phyloP scores from a whole-genome alignment of 2,329 filamentous ascomycete genomes.

The Ilyonectria destructans region DNA sequence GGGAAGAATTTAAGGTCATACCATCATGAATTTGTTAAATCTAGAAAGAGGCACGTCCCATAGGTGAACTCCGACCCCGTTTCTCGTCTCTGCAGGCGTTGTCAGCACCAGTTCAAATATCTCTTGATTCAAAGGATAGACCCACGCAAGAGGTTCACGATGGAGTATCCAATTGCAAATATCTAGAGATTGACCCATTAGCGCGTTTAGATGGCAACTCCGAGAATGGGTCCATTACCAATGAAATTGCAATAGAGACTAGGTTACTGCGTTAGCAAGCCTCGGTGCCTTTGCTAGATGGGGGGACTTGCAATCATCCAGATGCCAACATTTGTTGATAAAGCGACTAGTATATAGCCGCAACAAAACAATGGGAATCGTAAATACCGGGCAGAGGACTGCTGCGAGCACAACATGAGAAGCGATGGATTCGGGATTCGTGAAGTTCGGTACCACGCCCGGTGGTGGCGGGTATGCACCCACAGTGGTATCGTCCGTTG shows the following conservation, averaged over 20 bases:
- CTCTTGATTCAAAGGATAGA: neutral
- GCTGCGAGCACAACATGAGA: conserved; percentile 12
- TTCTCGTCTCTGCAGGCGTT: conserved; percentile 3
- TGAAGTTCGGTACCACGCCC: conserved; percentile 16
- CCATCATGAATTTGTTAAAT: conserved; percentile 8
- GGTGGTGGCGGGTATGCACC: conserved; percentile 11
- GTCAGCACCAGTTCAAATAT: neutral
- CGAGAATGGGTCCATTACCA: conserved; percentile 7
- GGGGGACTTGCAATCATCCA: conserved; percentile 30
- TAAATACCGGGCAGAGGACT: conserved; percentile 15
- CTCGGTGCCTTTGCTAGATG: neutral
- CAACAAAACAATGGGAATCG: conserved; percentile 25
- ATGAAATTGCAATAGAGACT: conserved; percentile 12
- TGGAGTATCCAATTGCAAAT: conserved; percentile 19
- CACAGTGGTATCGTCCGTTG: conserved; percentile 6
- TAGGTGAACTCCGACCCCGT: conserved; percentile 11
- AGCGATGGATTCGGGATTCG: conserved; percentile 15
- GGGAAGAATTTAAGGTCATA: neutral
- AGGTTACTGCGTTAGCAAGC: conserved; percentile 2
- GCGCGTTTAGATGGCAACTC: neutral
- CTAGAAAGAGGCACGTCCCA: conserved; percentile 6
- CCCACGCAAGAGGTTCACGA: conserved; percentile 6
- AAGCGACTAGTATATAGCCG: conserved; percentile 31
- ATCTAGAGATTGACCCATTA: conserved; percentile 1
- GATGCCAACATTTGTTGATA: conserved; percentile 30